phyloP scores from a whole-genome alignment of 2,329 filamentous ascomycete genomes.

The Erysiphe neolycopersici region DNA sequence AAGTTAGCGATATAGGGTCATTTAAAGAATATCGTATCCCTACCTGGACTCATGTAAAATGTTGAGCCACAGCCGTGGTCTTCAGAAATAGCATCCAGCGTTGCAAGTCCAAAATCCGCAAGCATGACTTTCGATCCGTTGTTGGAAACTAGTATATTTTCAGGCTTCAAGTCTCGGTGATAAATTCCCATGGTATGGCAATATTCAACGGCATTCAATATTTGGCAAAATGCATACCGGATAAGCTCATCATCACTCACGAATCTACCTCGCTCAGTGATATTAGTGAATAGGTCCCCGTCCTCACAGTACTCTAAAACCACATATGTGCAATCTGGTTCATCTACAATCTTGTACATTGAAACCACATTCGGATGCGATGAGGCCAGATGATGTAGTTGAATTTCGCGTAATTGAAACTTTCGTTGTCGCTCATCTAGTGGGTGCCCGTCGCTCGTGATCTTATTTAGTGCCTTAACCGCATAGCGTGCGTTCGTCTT shows the following conservation, averaged over 20 bases:
- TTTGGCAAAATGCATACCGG: constrained; percentile 74
- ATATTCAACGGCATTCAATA: constrained; percentile 85
- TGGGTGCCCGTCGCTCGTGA: constrained; percentile 39
- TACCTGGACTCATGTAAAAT: constrained; percentile 99
- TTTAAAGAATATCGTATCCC: constrained; percentile 14
- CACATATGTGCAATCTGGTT: constrained; percentile 78
- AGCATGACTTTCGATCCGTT: constrained; percentile 76
- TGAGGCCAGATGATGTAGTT: constrained; percentile 69
- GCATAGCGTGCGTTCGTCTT: constrained; percentile 46
- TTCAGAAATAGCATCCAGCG: constrained; percentile 53
- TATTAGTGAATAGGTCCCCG: constrained; percentile 90
- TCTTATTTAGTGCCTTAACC: constrained; percentile 90
- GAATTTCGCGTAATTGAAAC: constrained; percentile 84
- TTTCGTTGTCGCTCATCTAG: constrained; percentile 65
- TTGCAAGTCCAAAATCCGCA: constrained; percentile 91
- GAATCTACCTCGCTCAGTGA: constrained; percentile 83
- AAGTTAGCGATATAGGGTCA: constrained; percentile 4
- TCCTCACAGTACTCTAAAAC: constrained; percentile 93
- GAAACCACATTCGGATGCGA: constrained; percentile 83
- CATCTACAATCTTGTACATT: constrained; percentile 79
- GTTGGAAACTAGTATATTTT: constrained; percentile 88
- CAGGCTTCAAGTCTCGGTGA: constrained; percentile 91
- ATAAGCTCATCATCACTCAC: constrained; percentile 75
- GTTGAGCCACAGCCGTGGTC: constrained; percentile 97
- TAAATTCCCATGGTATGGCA: constrained; percentile 88